A percentile compares a stretch with the other conserved stretches of the same genome.
phyloP scores from a whole-genome alignment of 371 early-diverging fungal genomes.

The Encephalitozoon romaleae region DNA sequence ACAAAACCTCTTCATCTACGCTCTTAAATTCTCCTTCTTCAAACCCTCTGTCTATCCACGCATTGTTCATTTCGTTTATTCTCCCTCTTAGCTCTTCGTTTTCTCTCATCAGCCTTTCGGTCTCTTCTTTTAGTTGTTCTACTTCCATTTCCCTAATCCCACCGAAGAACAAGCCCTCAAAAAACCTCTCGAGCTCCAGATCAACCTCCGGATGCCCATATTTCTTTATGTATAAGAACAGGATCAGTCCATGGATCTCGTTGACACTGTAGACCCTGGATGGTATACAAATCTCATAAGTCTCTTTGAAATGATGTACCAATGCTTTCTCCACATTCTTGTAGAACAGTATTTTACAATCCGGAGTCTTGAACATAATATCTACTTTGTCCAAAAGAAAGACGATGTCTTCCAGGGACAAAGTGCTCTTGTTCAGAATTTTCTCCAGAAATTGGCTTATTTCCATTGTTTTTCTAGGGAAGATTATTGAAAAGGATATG shows the following conservation, averaged over 20 bases:
- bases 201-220: background rate
- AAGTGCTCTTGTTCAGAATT: background rate
- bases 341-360: background rate
- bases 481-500: background rate
- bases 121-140: background rate
- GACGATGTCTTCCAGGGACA: background rate
- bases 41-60: background rate
- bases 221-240: slow-evolving; percentile 13
- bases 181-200: slow-evolving; percentile 2
- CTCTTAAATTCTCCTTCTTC: background rate
- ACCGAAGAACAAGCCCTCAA: slow-evolving; percentile 5
- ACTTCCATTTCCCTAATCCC: background rate
- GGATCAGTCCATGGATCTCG: slow-evolving; percentile 1
- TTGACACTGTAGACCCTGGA: slow-evolving; percentile 1
- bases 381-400: background rate
- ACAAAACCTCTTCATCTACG: slow-evolving; percentile 3
- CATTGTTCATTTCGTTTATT: background rate
- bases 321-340: background rate
- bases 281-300: background rate
- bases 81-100: background rate
- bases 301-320: background rate
- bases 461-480: background rate
- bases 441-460: background rate
- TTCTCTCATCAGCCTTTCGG: background rate
- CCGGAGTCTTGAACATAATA: background rate